Percentiles rank a stretch among this genome's conserved stretches.
Conservation (phyloP, 441 rosid genomes). For the Jatropha podagrica region DNA sequence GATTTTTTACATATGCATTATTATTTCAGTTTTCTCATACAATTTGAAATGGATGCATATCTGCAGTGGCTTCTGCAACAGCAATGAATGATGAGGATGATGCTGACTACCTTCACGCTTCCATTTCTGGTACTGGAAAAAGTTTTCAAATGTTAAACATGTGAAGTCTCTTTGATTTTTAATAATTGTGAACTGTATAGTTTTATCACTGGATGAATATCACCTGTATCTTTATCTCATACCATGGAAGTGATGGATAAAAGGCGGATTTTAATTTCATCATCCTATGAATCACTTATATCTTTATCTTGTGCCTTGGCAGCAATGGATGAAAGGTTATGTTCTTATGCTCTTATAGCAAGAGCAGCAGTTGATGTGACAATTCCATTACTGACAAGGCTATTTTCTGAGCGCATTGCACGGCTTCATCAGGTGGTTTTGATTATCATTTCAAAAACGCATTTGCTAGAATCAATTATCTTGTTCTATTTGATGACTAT, state of each 20-base stretch:
- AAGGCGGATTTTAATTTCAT: constrained; percentile 9
- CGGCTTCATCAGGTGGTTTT: constrained; percentile 81
- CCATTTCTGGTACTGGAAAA: constrained; percentile 71
- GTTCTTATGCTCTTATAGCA: constrained; percentile 95
- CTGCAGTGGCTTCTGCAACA: constrained; percentile 77
- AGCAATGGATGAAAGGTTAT: constrained; percentile 98
- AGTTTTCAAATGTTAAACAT: constrained; percentile 12
- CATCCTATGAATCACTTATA: constrained; percentile 2
- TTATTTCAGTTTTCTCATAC: constrained; percentile 17
- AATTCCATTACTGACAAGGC: constrained; percentile 70
- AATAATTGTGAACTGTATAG: neutral
- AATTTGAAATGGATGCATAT: constrained; percentile 13
- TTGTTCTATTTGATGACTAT: constrained; percentile 2
- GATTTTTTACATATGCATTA: constrained; percentile 14
- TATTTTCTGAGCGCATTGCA: constrained; percentile 70
- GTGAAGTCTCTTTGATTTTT: constrained; percentile 9
- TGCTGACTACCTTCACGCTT: constrained; percentile 68
- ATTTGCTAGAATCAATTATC: neutral
- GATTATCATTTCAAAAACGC: constrained; percentile 11
- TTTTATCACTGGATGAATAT: neutral
- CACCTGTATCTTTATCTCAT: constrained; percentile 19
- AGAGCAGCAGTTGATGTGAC: constrained; percentile 87
- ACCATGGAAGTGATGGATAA: constrained; percentile 79
- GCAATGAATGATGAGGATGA: constrained; percentile 67
- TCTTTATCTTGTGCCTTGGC: constrained; percentile 33